Conservation (phyloP, 345 rosid species). For the Syzygium grande region DNA sequence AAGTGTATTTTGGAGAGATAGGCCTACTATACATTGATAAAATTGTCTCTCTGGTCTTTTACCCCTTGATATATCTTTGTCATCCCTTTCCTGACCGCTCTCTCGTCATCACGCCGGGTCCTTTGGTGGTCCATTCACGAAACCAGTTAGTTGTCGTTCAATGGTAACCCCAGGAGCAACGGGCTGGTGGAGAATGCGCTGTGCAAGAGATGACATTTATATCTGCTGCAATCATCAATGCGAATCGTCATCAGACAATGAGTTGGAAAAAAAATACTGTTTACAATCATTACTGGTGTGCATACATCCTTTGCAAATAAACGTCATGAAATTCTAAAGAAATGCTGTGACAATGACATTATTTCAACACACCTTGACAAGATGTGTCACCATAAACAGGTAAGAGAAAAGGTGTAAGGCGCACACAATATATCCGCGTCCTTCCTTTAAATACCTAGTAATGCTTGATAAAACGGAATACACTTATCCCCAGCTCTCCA, state of each 20-base stretch:
- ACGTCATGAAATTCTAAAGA: too few relatives aligned
- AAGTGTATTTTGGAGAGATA: neutral
- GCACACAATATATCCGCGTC: too few relatives aligned
- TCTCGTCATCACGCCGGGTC: neutral
- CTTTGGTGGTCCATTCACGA: neutral
- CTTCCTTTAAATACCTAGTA: too few relatives aligned
- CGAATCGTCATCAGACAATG: neutral
- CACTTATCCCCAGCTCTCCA: too few relatives aligned
- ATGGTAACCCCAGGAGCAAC: neutral
- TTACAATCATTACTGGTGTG: neutral
- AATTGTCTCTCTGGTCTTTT: neutral
- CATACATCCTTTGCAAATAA: neutral
- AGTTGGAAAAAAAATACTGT: neutral
- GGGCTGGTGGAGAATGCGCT: neutral
- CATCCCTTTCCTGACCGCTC: neutral
- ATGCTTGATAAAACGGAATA: too few relatives aligned
- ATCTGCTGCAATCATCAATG: neutral
- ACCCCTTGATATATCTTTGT: neutral
- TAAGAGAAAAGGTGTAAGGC: too few relatives aligned
- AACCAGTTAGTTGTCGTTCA: neutral
- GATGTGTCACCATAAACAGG: neutral
- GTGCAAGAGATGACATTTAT: neutral
- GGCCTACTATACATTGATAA: neutral
- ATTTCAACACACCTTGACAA: neutral
- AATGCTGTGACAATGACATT: neutral